Evolutionary conservation across 768 basidiomycete species (phyloP).

Genomic region (Xerocomus potaroensis): DNA sequence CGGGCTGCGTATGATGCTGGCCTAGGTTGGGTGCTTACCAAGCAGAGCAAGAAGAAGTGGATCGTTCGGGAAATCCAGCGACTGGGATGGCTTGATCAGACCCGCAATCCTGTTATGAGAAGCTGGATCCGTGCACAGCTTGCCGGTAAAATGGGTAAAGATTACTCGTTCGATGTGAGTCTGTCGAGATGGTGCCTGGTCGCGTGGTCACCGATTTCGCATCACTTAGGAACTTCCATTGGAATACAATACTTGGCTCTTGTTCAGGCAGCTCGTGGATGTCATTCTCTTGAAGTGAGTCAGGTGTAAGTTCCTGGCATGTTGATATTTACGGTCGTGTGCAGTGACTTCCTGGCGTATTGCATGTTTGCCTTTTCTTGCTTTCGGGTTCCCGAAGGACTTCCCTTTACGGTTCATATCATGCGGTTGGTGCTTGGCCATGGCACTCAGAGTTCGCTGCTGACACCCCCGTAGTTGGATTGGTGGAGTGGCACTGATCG

Average conservation of each 20-base stretch:
- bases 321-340: conserved; percentile 4
- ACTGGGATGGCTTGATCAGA: conserved; percentile 85
- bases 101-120: conserved; percentile 56
- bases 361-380: conserved; percentile 94
- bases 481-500: conserved; percentile 78
- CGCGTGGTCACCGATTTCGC: background rate
- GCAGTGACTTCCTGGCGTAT: conserved; percentile 90
- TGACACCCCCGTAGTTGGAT: conserved; percentile 60
- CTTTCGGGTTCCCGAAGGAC: conserved; percentile 77
- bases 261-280: conserved; percentile 95
- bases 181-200: background rate
- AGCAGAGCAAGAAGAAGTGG: conserved; percentile 95
- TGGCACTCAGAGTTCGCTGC: background rate
- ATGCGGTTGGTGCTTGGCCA: conserved; percentile 54
- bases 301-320: background rate
- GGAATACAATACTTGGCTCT: conserved; percentile 95
- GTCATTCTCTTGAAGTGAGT: conserved; percentile 92
- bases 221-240: conserved; percentile 82
- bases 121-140: conserved; percentile 86
- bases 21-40: conserved; percentile 89
- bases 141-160: conserved; percentile 88
- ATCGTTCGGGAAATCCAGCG: conserved; percentile 78
- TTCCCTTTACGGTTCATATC: conserved; percentile 69
- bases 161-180: conserved; percentile 88
- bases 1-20: conserved; percentile 88